Conservation (phyloP, 495 filamentous ascomycete species). For the Aspergillus campestris region DNA sequence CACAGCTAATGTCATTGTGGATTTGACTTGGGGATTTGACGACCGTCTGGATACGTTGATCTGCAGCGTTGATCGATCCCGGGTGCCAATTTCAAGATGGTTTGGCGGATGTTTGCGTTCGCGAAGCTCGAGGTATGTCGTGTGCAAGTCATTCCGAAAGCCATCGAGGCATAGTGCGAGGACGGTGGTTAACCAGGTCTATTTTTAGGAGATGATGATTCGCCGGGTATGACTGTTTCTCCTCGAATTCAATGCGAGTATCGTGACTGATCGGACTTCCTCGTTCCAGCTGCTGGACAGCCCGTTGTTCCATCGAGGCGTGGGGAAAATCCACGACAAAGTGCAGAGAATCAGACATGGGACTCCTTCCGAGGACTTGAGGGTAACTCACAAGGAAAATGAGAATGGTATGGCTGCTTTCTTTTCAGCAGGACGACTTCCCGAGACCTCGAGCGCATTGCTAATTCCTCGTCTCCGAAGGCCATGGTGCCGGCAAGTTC, state of each 20-base stretch:
- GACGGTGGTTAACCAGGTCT: constrained; percentile 18
- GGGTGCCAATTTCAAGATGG: no score
- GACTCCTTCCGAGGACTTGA: constrained; percentile 49
- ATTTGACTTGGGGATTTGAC: no score
- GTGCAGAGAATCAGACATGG: constrained; percentile 45
- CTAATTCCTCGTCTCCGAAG: constrained; percentile 13
- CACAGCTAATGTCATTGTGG: no score
- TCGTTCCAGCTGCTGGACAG: constrained; percentile 47
- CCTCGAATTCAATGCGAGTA: not conserved
- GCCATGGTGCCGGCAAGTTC: constrained; percentile 33
- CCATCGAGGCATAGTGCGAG: no score
- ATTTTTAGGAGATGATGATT: constrained; percentile 7
- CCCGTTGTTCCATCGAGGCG: constrained; percentile 50
- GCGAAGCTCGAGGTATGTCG: constrained; percentile 35
- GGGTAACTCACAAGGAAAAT: constrained; percentile 45
- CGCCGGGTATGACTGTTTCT: constrained; percentile 28
- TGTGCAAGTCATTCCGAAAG: no score
- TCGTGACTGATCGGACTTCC: constrained; percentile 13
- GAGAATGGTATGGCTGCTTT: constrained; percentile 26
- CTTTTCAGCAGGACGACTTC: not conserved
- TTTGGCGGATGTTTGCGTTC: no score
- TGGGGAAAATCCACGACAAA: constrained; percentile 46
- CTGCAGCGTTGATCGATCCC: no score
- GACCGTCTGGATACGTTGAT: no score
- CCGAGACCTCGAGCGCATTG: constrained; percentile 2